Conservation (phyloP, 768 basidiomycete species). For the Roridomyces roridus region DNA sequence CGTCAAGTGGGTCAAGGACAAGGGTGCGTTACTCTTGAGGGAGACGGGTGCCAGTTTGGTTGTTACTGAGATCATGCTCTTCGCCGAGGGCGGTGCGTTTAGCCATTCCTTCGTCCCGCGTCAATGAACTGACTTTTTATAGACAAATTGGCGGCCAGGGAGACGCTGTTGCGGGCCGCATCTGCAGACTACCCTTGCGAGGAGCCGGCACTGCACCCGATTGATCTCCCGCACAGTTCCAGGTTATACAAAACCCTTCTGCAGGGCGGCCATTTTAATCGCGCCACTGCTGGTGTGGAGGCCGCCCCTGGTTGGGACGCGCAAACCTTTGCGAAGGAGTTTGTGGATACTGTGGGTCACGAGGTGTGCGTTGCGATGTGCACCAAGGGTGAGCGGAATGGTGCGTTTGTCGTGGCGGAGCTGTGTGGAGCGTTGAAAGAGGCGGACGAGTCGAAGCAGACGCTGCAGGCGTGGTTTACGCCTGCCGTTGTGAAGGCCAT, state of each 20-base stretch:
- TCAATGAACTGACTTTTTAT: conserved; percentile 1
- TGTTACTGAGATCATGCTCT: conserved; percentile 83
- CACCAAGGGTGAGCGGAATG: conserved; percentile 57
- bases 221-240: conserved; percentile 83
- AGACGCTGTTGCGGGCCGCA: conserved; percentile 66
- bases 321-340: conserved; percentile 60
- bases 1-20: conserved; percentile 69
- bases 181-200: conserved; percentile 60
- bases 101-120: not conserved
- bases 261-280: conserved; percentile 90
- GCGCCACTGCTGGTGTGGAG: conserved; percentile 59
- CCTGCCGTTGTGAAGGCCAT: conserved; percentile 52
- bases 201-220: conserved; percentile 61
- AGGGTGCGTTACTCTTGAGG: conserved; percentile 64
- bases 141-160: conserved; percentile 76
- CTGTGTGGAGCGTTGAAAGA: conserved; percentile 64
- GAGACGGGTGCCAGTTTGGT: conserved; percentile 85
- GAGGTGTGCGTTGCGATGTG: conserved; percentile 63
- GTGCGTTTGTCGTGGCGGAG: conserved; percentile 79
- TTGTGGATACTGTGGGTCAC: conserved; percentile 59
- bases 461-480: conserved; percentile 65
- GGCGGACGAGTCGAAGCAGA: conserved; percentile 46
- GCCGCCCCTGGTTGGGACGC: conserved; percentile 62
- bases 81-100: conserved; percentile 79
- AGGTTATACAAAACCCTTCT: conserved; percentile 88